A percentile compares a stretch with the other conserved stretches of the same genome.
Conservation (phyloP, 768 basidiomycete genomes). For the Agaricus blazei region DNA sequence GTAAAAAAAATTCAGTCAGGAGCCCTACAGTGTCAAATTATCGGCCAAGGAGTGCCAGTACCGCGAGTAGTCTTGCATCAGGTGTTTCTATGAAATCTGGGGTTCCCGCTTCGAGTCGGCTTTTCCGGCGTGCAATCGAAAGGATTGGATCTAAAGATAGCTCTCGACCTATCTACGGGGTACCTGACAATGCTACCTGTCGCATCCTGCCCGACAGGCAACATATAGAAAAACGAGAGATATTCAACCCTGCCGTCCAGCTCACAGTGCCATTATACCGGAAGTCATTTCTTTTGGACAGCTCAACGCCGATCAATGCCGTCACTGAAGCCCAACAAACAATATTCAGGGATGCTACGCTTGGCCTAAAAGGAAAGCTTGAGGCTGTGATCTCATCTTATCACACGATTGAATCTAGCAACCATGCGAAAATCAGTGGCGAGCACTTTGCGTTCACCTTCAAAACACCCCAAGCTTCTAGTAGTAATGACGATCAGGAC, state of each 20-base stretch:
- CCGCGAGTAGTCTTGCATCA: slow-evolving; percentile 1
- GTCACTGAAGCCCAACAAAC: background rate
- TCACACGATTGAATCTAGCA: background rate
- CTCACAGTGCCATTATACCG: background rate
- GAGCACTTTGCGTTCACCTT: slow-evolving; percentile 2
- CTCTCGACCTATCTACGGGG: background rate
- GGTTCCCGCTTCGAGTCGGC: background rate
- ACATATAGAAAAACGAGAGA: background rate
- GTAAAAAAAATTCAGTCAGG: background rate
- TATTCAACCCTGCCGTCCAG: background rate
- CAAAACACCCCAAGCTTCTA: background rate
- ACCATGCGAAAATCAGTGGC: background rate
- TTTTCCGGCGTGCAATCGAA: slow-evolving; percentile 5
- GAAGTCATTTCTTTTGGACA: background rate
- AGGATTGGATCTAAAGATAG: slow-evolving; percentile 3
- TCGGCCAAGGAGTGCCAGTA: slow-evolving; percentile 5
- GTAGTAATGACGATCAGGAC: background rate
- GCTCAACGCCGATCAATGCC: background rate
- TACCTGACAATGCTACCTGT: background rate
- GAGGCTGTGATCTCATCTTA: background rate
- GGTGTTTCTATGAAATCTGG: slow-evolving; percentile 4
- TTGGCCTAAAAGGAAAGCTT: background rate
- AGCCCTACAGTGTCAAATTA: background rate
- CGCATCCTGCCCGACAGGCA: background rate
- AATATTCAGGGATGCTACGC: background rate